Evolutionary conservation across 1,284 basidiomycete genomes (phyloP).

Genomic region (Hymenochaete sp.): DNA sequence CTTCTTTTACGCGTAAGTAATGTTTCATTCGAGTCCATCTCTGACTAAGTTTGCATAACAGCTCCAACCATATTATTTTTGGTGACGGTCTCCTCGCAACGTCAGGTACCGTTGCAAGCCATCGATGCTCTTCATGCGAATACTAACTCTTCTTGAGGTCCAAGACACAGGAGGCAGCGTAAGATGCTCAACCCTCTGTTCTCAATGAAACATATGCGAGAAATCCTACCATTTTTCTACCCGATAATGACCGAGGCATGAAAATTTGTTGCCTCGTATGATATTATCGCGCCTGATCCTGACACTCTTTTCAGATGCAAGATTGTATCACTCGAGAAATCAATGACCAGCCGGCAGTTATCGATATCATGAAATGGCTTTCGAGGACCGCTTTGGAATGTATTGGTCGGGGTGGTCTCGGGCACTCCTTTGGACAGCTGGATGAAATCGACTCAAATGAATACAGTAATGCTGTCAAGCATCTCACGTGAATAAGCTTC

Average conservation of each 20-base stretch:
- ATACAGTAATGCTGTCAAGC: slow-evolving; percentile 27
- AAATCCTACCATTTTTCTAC: slow-evolving; percentile 24
- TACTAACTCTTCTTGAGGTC: slow-evolving; percentile 17
- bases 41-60: not conserved
- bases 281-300: slow-evolving; percentile 1
- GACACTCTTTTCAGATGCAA: slow-evolving; percentile 19
- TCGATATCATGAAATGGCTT: slow-evolving; percentile 36
- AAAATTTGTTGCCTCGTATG: not conserved
- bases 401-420: slow-evolving; percentile 30
- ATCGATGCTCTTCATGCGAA: not conserved
- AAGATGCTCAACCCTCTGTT: slow-evolving; percentile 28
- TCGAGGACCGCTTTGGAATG: slow-evolving; percentile 30
- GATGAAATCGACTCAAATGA: slow-evolving; percentile 22
- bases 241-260: slow-evolving; percentile 23
- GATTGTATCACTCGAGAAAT: slow-evolving; percentile 22
- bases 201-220: slow-evolving; percentile 24
- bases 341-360: slow-evolving; percentile 21
- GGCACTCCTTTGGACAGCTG: slow-evolving; percentile 35
- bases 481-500: slow-evolving; percentile 19
- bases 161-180: slow-evolving; percentile 22
- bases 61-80: slow-evolving; percentile 18
- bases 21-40: not conserved
- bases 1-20: slow-evolving; percentile 20
- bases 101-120: slow-evolving; percentile 14
- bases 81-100: slow-evolving; percentile 22